phyloP scores from a whole-genome alignment of 2,329 filamentous ascomycete genomes.

The Coniochaeta sp. region DNA sequence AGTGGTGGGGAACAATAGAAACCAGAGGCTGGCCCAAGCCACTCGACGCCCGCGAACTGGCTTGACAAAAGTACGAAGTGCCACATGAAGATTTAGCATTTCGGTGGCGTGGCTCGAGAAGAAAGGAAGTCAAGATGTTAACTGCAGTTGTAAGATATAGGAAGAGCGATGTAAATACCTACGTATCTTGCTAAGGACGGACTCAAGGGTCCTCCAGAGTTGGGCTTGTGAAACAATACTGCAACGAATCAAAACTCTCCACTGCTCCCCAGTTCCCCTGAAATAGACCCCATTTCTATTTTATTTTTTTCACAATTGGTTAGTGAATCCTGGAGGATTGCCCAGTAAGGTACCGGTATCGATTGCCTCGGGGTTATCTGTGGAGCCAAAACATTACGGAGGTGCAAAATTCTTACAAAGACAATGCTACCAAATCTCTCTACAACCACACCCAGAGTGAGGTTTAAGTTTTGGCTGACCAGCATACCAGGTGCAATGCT shows the following conservation, averaged over 20 bases:
- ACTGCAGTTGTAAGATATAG: background rate
- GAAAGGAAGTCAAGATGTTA: background rate
- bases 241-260: background rate
- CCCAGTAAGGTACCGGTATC: too few species aligned
- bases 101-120: background rate
- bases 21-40: background rate
- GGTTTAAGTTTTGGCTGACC: too few species aligned
- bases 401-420: too few species aligned
- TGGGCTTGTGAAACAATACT: background rate
- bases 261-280: background rate
- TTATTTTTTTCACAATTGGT: background rate
- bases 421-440: too few species aligned
- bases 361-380: background rate
- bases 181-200: too few species aligned
- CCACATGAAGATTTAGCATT: background rate
- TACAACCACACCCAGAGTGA: too few species aligned
- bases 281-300: background rate
- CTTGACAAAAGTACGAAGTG: background rate
- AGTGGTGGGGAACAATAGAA: background rate
- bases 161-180: background rate
- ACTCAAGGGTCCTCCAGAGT: too few species aligned
- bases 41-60: background rate
- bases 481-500: too few species aligned
- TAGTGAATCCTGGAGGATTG: too few species aligned
- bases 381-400: too few species aligned